These are phyloP conservation scores for Corynascus novoguineensis DNA, from an alignment of 495 filamentous ascomycete species.

Conservation along the genomic window DNA sequence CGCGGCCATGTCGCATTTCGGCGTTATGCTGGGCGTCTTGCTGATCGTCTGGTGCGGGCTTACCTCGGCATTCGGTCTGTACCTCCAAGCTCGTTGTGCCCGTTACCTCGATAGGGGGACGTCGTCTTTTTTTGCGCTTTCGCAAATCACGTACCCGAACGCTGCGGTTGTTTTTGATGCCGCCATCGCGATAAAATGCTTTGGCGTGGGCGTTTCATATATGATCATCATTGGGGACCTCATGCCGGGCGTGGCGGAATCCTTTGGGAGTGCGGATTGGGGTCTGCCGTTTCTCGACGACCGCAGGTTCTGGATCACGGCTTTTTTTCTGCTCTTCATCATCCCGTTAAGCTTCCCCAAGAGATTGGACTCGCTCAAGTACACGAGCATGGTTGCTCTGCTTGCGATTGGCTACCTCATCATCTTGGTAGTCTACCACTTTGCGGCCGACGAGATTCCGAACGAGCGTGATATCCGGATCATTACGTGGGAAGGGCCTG, in stretches of 20 bases:
- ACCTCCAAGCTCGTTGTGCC: constrained; percentile 87
- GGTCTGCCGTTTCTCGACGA: constrained; percentile 69
- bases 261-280: constrained; percentile 54
- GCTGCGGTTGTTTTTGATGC: constrained; percentile 93
- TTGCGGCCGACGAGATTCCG: constrained; percentile 67
- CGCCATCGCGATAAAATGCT: constrained; percentile 96
- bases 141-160: constrained; percentile 94
- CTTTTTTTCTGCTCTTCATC: constrained; percentile 89
- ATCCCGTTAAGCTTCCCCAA: constrained; percentile 91
- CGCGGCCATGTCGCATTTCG: constrained; percentile 86
- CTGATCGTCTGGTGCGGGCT: constrained; percentile 87
- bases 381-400: constrained; percentile 88
- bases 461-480: constrained; percentile 68
- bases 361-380: constrained; percentile 89
- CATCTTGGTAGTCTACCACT: constrained; percentile 86
- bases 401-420: constrained; percentile 92
- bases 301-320: constrained; percentile 96
- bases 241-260: constrained; percentile 89
- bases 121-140: constrained; percentile 82
- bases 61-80: constrained; percentile 86
- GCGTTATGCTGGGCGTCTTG: constrained; percentile 70
- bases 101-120: constrained; percentile 82
- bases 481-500: constrained; percentile 69
- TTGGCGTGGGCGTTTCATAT: constrained; percentile 94
- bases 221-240: constrained; percentile 97